Evolutionary conservation across 768 basidiomycete species (phyloP).

Genomic region (Candolleomyces efflorescens): DNA sequence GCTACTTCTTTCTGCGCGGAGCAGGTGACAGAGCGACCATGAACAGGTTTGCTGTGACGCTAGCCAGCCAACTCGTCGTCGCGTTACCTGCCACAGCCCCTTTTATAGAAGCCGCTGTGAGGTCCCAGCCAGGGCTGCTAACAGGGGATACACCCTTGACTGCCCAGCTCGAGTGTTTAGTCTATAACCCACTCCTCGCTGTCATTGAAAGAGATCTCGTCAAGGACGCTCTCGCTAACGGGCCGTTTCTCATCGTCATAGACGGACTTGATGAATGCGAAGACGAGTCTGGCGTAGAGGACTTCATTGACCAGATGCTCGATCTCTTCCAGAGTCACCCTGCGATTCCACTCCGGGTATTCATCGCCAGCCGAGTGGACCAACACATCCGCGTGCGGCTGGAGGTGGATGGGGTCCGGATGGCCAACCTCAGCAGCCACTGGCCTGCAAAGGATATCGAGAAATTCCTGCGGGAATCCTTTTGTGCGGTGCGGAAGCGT

Average conservation of each 20-base stretch:
- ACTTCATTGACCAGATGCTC: background rate
- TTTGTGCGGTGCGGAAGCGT: background rate
- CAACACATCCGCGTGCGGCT: background rate
- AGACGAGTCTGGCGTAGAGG: background rate
- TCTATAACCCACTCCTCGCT: background rate
- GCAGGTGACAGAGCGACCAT: background rate
- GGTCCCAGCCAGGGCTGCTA: background rate
- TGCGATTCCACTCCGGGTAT: background rate
- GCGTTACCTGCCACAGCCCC: background rate
- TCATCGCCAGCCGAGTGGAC: background rate
- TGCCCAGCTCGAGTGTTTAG: background rate
- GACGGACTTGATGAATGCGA: constrained; percentile 6
- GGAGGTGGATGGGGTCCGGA: background rate
- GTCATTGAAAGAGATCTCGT: background rate
- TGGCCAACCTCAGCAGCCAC: background rate
- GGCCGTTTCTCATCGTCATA: background rate
- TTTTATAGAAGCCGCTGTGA: background rate
- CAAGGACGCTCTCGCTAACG: background rate
- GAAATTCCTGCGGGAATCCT: background rate
- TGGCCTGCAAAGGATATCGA: background rate
- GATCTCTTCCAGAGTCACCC: background rate
- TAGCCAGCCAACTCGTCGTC: background rate
- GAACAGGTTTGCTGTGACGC: background rate
- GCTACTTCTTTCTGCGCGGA: constrained; percentile 4
- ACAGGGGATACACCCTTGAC: background rate